Base-by-base conservation (phyloP, 108 stramenopile species). In the Pseudonitzschia multistriata region DNA sequence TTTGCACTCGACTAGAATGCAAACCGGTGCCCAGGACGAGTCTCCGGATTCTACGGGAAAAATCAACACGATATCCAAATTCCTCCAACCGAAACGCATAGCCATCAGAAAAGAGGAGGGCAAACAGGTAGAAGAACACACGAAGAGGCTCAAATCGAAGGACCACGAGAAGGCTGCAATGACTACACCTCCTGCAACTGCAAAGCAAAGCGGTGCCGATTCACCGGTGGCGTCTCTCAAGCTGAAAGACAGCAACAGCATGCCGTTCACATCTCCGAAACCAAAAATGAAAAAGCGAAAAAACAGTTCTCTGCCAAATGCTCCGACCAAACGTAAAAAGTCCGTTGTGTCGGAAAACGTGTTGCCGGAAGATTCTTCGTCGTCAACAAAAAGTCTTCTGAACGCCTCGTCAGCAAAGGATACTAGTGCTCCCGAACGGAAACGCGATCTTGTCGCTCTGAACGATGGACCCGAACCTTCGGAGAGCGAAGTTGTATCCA, bases 51-150 rank as follows among this genome's bases (percentile, higher is more conserved):
- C 62, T 17, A 45, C 2, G 25, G 5, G 21, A 39, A 28, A 36
- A 17, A 21, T 45, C 10, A 17, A 34, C 13, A 64, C 24, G 22
- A 47, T 47, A 22, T 64, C 62, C 42, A 15, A 64, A n/a, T 64
- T 35, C 27, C 34, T 64, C n/a, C 45, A 42, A 47, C 62, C 52
- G 27, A 67, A 67, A 67, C 67, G 42, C 2, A 36, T 36, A 15
- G 21, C 13, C n/a, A 6, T 49, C 15, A 39, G 47, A 35, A 3
- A 15, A 11, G 22, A 65, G 8, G 25, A 45, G 48, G 39, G 22
- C 15, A 29, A 17, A 50, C 4, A 67, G 21, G 24, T 19, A 53
- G 29, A 36, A 39, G 24, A 69, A 7, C 2, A 30, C 17, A 56
- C 52, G 3, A 57, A 39, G 29, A 69, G 22, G 31, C 39, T 53